phyloP scores from a whole-genome alignment of 805 yeast genomes.

The Pachysolen tannophilus region DNA sequence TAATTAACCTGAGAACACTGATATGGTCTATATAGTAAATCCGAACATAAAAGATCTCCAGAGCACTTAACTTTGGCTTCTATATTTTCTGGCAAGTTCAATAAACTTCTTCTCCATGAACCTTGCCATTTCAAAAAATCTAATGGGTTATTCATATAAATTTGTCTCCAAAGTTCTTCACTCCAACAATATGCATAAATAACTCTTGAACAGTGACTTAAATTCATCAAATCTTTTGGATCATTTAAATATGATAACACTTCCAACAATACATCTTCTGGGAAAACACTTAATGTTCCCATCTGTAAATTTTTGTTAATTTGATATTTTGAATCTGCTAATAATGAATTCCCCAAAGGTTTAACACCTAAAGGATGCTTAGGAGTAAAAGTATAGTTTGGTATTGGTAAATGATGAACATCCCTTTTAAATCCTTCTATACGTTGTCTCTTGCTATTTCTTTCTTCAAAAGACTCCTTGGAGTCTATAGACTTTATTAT shows the following conservation, averaged over 20 bases:
- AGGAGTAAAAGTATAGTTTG: slow-evolving; percentile 21
- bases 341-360: slow-evolving; percentile 65
- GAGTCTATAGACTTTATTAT: too few species aligned
- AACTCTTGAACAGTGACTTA: slow-evolving; percentile 56
- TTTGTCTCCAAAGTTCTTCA: slow-evolving; percentile 75
- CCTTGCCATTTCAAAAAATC: slow-evolving; percentile 54
- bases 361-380: slow-evolving; percentile 67
- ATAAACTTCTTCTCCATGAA: slow-evolving; percentile 66
- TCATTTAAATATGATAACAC: slow-evolving; percentile 41
- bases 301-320: slow-evolving; percentile 27
- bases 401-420: slow-evolving; percentile 1
- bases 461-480: too few species aligned
- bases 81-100: slow-evolving; percentile 25
- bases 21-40: slow-evolving; percentile 72
- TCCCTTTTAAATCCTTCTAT: too few species aligned
- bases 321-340: slow-evolving; percentile 12
- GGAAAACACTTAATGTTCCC: slow-evolving; percentile 44
- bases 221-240: slow-evolving; percentile 36
- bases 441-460: too few species aligned
- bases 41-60: slow-evolving; percentile 60
- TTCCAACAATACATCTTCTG: slow-evolving; percentile 58
- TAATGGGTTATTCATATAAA: slow-evolving; percentile 32
- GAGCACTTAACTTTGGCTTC: slow-evolving; percentile 40
- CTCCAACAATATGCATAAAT: slow-evolving; percentile 65
- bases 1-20: slow-evolving; percentile 73